Evolutionary conservation across 1,284 basidiomycete species (phyloP).

Genomic region (Leccinum fuscescens): DNA sequence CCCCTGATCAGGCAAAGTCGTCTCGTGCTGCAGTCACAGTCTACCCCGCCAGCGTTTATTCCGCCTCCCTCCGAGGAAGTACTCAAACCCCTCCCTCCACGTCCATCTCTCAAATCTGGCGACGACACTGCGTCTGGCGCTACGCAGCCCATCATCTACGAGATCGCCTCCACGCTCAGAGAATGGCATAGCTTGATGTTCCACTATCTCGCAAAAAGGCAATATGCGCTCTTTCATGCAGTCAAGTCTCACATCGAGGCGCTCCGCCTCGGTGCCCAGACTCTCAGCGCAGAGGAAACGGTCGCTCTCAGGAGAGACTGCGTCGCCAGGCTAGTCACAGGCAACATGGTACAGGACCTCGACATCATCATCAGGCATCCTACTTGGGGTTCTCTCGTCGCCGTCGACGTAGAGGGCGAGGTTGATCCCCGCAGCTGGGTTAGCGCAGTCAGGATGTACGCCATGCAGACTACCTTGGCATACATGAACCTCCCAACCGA

Average conservation of each 20-base stretch:
- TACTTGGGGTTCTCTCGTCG: conserved; percentile 84
- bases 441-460: conserved; percentile 85
- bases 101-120: conserved; percentile 89
- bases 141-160: conserved; percentile 90
- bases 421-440: conserved; percentile 76
- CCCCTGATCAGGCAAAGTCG: conserved; percentile 69
- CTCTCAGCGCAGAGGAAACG: conserved; percentile 86
- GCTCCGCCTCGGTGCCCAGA: conserved; percentile 86
- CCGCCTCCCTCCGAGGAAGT: conserved; percentile 64
- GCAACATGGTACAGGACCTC: conserved; percentile 88
- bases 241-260: conserved; percentile 91
- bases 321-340: conserved; percentile 83
- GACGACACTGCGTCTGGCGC: conserved; percentile 86
- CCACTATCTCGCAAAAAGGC: conserved; percentile 82
- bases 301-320: conserved; percentile 81
- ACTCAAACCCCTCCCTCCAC: conserved; percentile 81
- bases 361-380: conserved; percentile 96
- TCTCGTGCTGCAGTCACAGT: conserved; percentile 68
- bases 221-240: conserved; percentile 87
- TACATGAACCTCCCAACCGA: conserved; percentile 65
- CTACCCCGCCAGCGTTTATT: conserved; percentile 66
- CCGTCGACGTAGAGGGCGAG: conserved; percentile 79
- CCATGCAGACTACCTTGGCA: conserved; percentile 80
- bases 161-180: conserved; percentile 92
- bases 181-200: conserved; percentile 96